Conservation (phyloP, 805 yeast genomes). For the Wickerhamiella sorbophila region DNA sequence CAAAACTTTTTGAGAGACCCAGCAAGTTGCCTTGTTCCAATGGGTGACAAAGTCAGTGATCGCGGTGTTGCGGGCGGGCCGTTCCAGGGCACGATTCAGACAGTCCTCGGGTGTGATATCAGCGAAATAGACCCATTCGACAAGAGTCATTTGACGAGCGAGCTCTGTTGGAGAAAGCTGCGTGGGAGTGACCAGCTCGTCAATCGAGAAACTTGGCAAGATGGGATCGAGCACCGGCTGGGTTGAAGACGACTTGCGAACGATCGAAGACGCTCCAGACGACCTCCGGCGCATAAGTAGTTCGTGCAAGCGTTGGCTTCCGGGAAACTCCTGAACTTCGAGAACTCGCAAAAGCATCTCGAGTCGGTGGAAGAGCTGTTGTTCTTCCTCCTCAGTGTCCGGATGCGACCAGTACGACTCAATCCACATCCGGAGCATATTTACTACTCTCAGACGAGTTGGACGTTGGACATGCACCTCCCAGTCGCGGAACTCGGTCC, state of each 20-base stretch:
- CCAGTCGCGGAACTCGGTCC: conserved; percentile 68
- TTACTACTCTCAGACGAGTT: conserved; percentile 49
- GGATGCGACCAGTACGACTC: conserved; percentile 54
- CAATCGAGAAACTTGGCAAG: conserved; percentile 6
- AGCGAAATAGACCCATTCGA: conserved; percentile 57
- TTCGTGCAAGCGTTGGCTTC: conserved; percentile 29
- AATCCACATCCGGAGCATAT: conserved; percentile 50
- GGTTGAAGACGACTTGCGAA: conserved; percentile 4
- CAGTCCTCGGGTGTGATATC: conserved; percentile 60
- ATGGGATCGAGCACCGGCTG: conserved; percentile 5
- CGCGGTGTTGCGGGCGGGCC: conserved; percentile 5
- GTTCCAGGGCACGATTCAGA: conserved; percentile 34
- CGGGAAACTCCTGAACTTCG: conserved; percentile 31
- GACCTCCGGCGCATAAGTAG: conserved; percentile 27
- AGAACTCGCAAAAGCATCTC: conserved; percentile 30
- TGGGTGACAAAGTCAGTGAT: conserved; percentile 20
- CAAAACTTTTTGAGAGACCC: conserved; percentile 64
- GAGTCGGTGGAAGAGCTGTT: conserved; percentile 25
- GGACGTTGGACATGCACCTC: conserved; percentile 53
- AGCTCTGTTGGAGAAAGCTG: conserved; percentile 38
- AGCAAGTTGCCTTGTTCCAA: conserved; percentile 72
- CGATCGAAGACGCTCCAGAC: conserved; percentile 5
- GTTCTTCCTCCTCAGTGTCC: conserved; percentile 11
- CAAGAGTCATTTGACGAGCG: conserved; percentile 73
- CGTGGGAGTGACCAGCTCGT: not conserved